phyloP scores from a whole-genome alignment of 1,139 yeast genomes.

The Trichomonascaceae sp. region DNA sequence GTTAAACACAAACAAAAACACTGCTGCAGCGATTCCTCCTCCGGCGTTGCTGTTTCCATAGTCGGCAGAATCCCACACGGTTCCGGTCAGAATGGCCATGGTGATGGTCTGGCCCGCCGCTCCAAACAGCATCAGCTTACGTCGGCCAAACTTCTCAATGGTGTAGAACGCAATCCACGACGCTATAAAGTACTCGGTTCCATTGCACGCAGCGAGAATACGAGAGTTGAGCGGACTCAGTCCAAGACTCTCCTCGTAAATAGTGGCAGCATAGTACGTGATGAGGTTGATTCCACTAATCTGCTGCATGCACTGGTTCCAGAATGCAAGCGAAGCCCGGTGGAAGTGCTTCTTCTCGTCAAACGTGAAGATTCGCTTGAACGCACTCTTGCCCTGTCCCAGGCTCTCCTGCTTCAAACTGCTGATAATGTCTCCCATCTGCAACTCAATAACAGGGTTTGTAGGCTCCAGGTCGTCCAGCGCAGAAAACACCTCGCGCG shows the following conservation, averaged over 20 bases:
- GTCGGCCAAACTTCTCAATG: conserved; percentile 49
- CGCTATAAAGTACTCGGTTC: conserved; percentile 34
- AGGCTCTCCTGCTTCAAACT: conserved; percentile 12
- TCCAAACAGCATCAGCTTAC: conserved; percentile 34
- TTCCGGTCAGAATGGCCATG: conserved; percentile 16
- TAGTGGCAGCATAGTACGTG: conserved; percentile 26
- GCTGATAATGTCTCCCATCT: conserved; percentile 17
- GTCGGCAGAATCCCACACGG: conserved; percentile 13
- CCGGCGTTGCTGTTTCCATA: conserved; percentile 5
- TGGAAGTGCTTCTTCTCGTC: conserved; percentile 36
- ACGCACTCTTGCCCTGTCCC: conserved; percentile 1
- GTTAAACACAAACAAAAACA: conserved; percentile 41
- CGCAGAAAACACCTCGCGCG: conserved; percentile 34
- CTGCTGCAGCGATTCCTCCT: conserved; percentile 29
- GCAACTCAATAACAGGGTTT: conserved; percentile 13
- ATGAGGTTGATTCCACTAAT: conserved; percentile 59
- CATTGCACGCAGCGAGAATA: conserved; percentile 35
- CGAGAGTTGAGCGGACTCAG: conserved; percentile 30
- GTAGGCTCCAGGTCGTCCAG: conserved; percentile 28
- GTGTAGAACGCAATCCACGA: conserved; percentile 32
- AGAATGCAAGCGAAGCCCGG: conserved; percentile 34
- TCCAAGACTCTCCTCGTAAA: conserved; percentile 33
- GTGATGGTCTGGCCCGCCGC: conserved; percentile 22
- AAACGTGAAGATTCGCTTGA: conserved; percentile 24
- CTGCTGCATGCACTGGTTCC: conserved; percentile 50